Evolutionary conservation across 2,329 filamentous ascomycete species (phyloP), one percentile per base, ranked within the genome.

Genomic region (Huntiella bhutanensis): DNA sequence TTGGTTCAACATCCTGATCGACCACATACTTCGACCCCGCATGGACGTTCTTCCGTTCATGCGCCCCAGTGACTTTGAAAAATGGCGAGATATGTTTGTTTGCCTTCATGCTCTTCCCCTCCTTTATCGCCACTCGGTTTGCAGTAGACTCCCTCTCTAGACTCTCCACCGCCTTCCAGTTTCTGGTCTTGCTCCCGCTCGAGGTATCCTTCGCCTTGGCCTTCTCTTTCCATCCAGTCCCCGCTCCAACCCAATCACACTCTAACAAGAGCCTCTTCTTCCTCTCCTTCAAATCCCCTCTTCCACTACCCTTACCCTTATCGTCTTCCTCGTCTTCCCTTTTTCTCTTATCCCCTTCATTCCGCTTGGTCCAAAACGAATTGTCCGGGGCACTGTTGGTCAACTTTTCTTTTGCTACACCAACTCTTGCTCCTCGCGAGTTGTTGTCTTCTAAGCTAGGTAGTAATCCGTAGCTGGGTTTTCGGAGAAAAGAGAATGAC

Each of bases 401-500:
- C 6, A 10, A 28, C 22, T 28, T 28, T 28, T 4, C 7, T 10
- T 28, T 28, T 7, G 22, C 22, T 7, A 28, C 15, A 11, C 32
- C 32, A 43, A 22, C 13, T 36, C 10, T 12, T 10, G 33, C n/a
- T 41, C 13, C 10, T n/a, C 6, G 15, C 10, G 16, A 40, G 16
- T 17, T 16, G 8, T 22, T n/a, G 8, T 37, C 2, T 33, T 19
- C 37, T 32, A 38, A 11, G 28, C 39, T 4, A 28, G 36, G 32
- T 22, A 46, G 11, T 8, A 33, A 8, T 28, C 32, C 10, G 32
- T 40, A 7, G 36, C 7, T 15, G 15, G 15, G 12, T 37, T 33
- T 28, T 12, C 33, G 35, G 5, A 49, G 43, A 13, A 45, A 49
- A 5, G 42, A 13, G 12, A 49, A 49, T 16, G 43, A 33, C 6